These are phyloP conservation scores for Cladosporium sp. DNA, from an alignment of 2,329 filamentous ascomycete genomes.

Conservation along the genomic window DNA sequence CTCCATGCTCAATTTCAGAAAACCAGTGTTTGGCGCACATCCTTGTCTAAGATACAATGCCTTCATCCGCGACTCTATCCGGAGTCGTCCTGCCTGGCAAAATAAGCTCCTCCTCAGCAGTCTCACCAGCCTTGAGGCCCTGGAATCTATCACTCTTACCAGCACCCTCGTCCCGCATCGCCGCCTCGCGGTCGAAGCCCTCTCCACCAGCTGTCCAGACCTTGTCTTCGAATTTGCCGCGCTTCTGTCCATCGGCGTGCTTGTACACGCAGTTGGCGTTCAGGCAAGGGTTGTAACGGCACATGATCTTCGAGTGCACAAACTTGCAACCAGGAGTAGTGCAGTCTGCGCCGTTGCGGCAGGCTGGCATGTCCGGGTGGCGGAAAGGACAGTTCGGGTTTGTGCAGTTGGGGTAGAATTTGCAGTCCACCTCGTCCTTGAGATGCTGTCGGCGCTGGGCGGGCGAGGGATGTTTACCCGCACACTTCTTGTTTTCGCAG, in stretches of 20 bases:
- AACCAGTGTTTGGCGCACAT: background rate
- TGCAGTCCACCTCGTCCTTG: conserved; percentile 80
- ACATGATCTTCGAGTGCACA: conserved; percentile 79
- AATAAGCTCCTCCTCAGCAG: conserved; percentile 36
- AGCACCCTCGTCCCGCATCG: conserved; percentile 12
- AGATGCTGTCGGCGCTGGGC: conserved; percentile 74
- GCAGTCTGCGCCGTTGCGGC: conserved; percentile 89
- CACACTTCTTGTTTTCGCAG: conserved; percentile 95
- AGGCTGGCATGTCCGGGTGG: conserved; percentile 82
- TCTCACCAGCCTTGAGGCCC: conserved; percentile 27
- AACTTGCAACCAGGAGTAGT: conserved; percentile 81
- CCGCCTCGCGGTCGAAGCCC: conserved; percentile 25
- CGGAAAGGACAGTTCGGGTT: conserved; percentile 86
- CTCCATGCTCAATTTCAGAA: conserved; percentile 3
- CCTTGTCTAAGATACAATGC: conserved; percentile 17
- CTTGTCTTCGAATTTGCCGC: conserved; percentile 81
- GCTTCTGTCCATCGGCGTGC: conserved; percentile 84
- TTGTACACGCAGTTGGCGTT: conserved; percentile 87
- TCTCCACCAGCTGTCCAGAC: conserved; percentile 71
- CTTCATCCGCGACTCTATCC: conserved; percentile 14
- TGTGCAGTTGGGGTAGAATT: conserved; percentile 87
- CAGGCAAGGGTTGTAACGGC: conserved; percentile 88
- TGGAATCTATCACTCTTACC: conserved; percentile 31
- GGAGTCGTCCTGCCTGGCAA: conserved; percentile 30
- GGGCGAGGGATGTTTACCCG: conserved; percentile 86